Evolutionary conservation across 306 rosid species (phyloP).

Genomic region (Begonia masoniana): DNA sequence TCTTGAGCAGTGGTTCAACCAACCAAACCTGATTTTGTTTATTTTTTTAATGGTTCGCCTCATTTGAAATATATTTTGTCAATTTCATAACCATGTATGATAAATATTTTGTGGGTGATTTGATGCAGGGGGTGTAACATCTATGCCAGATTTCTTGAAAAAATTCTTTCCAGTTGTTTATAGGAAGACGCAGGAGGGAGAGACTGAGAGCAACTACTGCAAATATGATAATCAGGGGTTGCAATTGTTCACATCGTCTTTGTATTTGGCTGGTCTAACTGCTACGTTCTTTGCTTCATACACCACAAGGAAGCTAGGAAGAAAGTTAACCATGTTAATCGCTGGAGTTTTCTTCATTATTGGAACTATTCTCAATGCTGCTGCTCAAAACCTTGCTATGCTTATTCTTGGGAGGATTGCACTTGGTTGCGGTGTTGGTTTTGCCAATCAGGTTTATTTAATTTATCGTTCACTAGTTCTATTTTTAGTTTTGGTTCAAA

Average conservation of each 20-base stretch:
- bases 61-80: too few relatives aligned
- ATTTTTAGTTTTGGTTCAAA: not conserved
- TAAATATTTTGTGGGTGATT: not conserved
- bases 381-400: slow-evolving; percentile 3
- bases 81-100: not conserved
- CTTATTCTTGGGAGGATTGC: slow-evolving; percentile 27
- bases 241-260: not conserved
- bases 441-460: slow-evolving; percentile 24
- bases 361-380: slow-evolving; percentile 23
- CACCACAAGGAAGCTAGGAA: not conserved
- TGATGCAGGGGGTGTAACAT: slow-evolving; percentile 45
- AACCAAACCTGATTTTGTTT: too few relatives aligned
- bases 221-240: slow-evolving; percentile 13
- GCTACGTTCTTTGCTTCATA: not conserved
- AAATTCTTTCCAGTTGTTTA: slow-evolving; percentile 47
- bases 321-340: slow-evolving; percentile 19
- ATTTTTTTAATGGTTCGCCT: too few relatives aligned
- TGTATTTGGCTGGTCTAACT: not conserved
- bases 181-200: slow-evolving; percentile 16
- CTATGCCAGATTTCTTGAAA: slow-evolving; percentile 42
- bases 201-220: slow-evolving; percentile 38
- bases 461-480: not conserved
- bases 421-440: slow-evolving; percentile 43
- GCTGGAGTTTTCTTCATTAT: slow-evolving; percentile 46
- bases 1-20: too few relatives aligned